These are phyloP conservation scores for Closterium sp. DNA, from an alignment of 139 green algal genomes.

Conservation along the genomic window DNA sequence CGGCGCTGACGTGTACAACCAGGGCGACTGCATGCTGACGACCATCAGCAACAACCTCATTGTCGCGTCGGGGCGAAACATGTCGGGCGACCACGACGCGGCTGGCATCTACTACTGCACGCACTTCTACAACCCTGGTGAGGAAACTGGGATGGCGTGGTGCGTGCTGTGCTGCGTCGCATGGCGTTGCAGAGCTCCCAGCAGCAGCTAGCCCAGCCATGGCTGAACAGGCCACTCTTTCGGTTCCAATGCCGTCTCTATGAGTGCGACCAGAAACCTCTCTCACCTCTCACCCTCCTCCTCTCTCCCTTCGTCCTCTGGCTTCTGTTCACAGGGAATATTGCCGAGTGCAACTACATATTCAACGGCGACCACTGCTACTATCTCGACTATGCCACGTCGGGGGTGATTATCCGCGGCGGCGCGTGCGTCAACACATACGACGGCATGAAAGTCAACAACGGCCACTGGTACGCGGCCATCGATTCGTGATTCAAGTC, in stretches of 20 bases:
- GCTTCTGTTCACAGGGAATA: neutral
- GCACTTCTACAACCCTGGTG: slow-evolving; percentile 26
- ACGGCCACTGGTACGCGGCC: slow-evolving; percentile 26
- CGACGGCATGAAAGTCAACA: slow-evolving; percentile 22
- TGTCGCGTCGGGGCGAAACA: neutral
- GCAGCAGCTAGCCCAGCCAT: too few species aligned
- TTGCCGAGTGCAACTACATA: slow-evolving; percentile 25
- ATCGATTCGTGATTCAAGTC: too few species aligned
- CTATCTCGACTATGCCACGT: slow-evolving; percentile 20
- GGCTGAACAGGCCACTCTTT: too few species aligned
- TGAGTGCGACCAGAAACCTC: too few species aligned
- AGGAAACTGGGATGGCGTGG: neutral
- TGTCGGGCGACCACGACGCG: neutral
- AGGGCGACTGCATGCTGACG: slow-evolving; percentile 5
- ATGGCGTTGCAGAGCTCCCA: too few species aligned
- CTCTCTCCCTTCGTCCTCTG: neutral
- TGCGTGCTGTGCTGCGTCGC: too few species aligned
- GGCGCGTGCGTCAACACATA: slow-evolving; percentile 20
- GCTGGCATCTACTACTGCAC: slow-evolving; percentile 19
- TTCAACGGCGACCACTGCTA: slow-evolving; percentile 15
- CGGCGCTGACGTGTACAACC: neutral
- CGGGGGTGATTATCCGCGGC: slow-evolving; percentile 13
- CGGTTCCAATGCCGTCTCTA: too few species aligned
- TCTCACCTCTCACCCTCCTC: neutral
- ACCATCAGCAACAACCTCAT: slow-evolving; percentile 17